Base-by-base conservation (phyloP, 2,329 filamentous ascomycete species). In the Colletotrichum higginsianum region DNA sequence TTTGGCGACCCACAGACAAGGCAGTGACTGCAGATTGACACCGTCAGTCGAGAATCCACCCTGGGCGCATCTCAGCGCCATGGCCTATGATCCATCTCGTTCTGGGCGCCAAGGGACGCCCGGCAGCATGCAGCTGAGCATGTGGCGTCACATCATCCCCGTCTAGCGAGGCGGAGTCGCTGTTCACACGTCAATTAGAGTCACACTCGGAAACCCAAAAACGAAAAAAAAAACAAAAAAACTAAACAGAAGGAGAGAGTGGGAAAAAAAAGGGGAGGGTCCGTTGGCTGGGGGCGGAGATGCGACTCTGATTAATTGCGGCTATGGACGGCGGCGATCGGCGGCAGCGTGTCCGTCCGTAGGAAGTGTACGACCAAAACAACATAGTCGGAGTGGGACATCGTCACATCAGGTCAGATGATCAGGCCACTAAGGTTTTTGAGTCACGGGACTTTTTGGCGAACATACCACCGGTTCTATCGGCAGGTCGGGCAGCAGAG, bases 401-500 rank as follows among this genome's bases (percentile, higher is more conserved):
- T 35, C 8, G 30, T 35, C 30, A 35, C 30, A 50, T 50, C 58
- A 50, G 58, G 58, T 61, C 58, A 61, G 58, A 61, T 61, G 58
- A 61, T 49, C 26, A 49, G 44, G 26, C 26, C 46, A 61, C 26
- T 46, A 61, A 23, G 58, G 58, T 38, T 38, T 49, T 38, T 13
- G 46, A 15, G 26, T 50, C 46, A 61, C 44, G 44, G 46, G 58
- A 47, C 30, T 21, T 18, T 18, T 6, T 26, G 21, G 30, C 4
- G 57, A 61, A 61, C 26, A 49, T 35, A 26, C 42, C 42, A 49
- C 18, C 57, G 42, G 42, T 47, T 61, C 42, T 44, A 16, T 61
- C 58, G 44, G 58, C 58, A 30, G n/a, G 58, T 49, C n/a, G 58
- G 42, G 58, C 58, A 61, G 46, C 58, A 61, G 46, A 61, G 42